These are phyloP conservation scores for Verticillium albo-atrum DNA, from an alignment of 2,329 filamentous ascomycete genomes.

Conservation along the genomic window DNA sequence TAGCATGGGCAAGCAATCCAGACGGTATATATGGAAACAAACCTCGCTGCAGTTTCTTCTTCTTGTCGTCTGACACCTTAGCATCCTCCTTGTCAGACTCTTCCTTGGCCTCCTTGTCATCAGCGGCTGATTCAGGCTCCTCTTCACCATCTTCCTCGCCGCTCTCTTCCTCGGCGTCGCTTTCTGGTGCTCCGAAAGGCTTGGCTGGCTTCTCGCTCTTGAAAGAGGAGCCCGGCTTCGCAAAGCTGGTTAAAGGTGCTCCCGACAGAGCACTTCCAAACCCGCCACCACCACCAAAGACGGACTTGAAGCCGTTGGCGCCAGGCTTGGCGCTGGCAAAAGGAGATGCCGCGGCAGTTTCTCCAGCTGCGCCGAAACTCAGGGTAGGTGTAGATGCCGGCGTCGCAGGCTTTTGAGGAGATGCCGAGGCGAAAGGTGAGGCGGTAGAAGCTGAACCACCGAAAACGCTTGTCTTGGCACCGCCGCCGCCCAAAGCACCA, in stretches of 20 bases:
- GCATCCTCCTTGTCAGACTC: constrained; percentile 50
- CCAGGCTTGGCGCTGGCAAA: constrained; percentile 36
- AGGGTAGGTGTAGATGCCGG: constrained; percentile 36
- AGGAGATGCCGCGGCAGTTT: constrained; percentile 37
- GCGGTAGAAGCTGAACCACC: constrained; percentile 12
- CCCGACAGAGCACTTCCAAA: constrained; percentile 24
- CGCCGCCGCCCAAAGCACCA: constrained; percentile 42
- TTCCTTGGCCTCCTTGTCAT: constrained; percentile 44
- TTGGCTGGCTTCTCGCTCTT: constrained; percentile 59
- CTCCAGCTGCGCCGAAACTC: constrained; percentile 40
- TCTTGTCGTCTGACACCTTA: constrained; percentile 54
- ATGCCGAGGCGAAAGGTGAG: constrained; percentile 27
- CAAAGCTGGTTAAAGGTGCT: constrained; percentile 62
- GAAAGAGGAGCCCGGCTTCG: constrained; percentile 51
- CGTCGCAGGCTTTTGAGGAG: constrained; percentile 18
- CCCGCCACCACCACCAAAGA: constrained; percentile 27
- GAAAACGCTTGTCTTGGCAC: constrained; percentile 45
- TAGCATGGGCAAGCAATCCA: constrained; percentile 16
- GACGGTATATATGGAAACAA: not conserved
- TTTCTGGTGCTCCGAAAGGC: constrained; percentile 74
- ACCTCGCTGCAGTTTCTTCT: constrained; percentile 70
- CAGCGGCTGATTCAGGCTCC: constrained; percentile 32
- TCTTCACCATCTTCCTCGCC: constrained; percentile 32
- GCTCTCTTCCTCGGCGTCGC: constrained; percentile 53
- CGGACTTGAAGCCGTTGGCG: constrained; percentile 44